phyloP scores from a whole-genome alignment of 768 basidiomycete genomes.

The Hygrocybe punicea region DNA sequence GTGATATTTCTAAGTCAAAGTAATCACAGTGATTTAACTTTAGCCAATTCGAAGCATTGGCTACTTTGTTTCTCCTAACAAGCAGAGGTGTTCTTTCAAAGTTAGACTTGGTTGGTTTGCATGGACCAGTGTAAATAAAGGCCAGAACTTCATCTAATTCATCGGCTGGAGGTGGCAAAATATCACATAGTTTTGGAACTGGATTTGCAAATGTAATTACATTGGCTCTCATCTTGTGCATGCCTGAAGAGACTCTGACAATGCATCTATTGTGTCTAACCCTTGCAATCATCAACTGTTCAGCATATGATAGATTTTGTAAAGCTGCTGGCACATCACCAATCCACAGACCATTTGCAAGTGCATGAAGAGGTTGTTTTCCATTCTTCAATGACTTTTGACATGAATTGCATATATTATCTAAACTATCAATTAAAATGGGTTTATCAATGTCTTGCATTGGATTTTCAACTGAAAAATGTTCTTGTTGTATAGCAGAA shows the following conservation, averaged over 20 bases:
- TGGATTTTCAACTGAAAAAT: background rate
- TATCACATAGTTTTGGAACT: conserved; percentile 16
- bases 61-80: conserved; percentile 21
- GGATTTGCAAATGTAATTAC: background rate
- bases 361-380: conserved; percentile 6
- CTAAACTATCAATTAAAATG: background rate
- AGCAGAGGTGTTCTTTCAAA: conserved; percentile 21
- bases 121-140: background rate
- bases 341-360: conserved; percentile 19
- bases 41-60: background rate
- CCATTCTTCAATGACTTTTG: conserved; percentile 31
- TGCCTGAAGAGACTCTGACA: conserved; percentile 29
- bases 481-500: background rate
- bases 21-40: no score
- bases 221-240: conserved; percentile 29
- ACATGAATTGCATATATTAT: conserved; percentile 16
- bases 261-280: conserved; percentile 30
- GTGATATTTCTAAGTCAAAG: conserved; percentile 19
- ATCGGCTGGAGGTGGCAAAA: conserved; percentile 16
- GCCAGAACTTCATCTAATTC: conserved; percentile 21
- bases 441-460: background rate
- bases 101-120: conserved; percentile 13
- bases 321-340: conserved; percentile 32
- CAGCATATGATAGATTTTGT: conserved; percentile 25
- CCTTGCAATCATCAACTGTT: conserved; percentile 28